phyloP scores from a whole-genome alignment of 345 rosid genomes.

The Gossypium australe region DNA sequence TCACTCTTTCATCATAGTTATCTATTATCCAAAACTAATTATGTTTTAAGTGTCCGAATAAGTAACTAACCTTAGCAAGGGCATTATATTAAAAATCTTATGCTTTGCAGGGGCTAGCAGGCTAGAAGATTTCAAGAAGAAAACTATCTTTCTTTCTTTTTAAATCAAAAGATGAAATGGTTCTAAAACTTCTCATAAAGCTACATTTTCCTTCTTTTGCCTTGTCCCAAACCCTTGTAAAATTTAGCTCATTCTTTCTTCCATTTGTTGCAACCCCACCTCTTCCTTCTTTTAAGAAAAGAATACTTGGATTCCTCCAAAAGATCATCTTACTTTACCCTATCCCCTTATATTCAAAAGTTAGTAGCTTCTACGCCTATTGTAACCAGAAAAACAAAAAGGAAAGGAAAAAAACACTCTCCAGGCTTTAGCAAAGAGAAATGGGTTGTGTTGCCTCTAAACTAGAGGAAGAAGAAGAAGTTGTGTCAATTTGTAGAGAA shows the following conservation, averaged over 20 bases:
- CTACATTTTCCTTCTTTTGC: constrained; percentile 3
- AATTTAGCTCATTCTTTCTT: constrained; percentile 6
- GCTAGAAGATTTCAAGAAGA: neutral
- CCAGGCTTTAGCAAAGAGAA: constrained; percentile 17
- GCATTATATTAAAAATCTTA: too few species aligned
- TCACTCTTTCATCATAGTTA: neutral
- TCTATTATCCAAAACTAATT: too few species aligned
- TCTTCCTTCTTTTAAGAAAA: constrained; percentile 22
- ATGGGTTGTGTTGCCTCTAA: constrained; percentile 77
- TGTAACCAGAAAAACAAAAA: constrained; percentile 6
- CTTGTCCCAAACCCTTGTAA: constrained; percentile 4
- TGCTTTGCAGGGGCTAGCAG: too few species aligned
- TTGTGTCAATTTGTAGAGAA: constrained; percentile 62
- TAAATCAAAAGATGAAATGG: constrained; percentile 19
- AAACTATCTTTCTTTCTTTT: neutral
- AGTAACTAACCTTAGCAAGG: too few species aligned
- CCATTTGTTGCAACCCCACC: constrained; percentile 23
- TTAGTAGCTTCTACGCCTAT: constrained; percentile 16
- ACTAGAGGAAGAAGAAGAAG: constrained; percentile 62
- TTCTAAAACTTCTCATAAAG: constrained; percentile 15
- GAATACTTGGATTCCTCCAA: constrained; percentile 24
- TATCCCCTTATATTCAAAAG: constrained; percentile 17
- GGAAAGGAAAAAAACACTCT: neutral
- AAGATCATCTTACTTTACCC: constrained; percentile 25
- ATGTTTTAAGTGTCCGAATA: too few species aligned